Base-by-base conservation (phyloP, 495 filamentous ascomycete species). In the Extremus antarcticus region DNA sequence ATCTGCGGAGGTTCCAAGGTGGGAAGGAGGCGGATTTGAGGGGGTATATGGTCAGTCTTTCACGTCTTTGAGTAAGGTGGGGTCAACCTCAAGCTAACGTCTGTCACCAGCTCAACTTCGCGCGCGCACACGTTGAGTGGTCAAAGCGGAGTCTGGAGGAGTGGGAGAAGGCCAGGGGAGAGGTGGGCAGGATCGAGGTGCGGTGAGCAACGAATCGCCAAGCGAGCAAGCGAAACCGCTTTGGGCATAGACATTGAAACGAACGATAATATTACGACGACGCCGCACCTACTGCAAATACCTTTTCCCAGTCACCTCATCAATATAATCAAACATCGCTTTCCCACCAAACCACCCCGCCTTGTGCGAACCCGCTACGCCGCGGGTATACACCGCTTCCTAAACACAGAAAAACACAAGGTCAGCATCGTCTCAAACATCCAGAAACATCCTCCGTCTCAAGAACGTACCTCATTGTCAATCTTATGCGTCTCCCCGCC, bases 91-190 rank as follows among this genome's bases (percentile, higher is more conserved):
- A n/a, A n/a, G n/a, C n/a, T n/a, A n/a, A n/a, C n/a, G n/a, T n/a
- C n/a, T n/a, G n/a, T n/a, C n/a, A n/a, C n/a, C 29, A 97, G 91
- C 78, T 95, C 59, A 86, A 89, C 45, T 98, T 95, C 65, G 92
- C 92, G 11, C 85, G 82, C 64, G 90, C 85, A 67, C 92, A 98
- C 66, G 84, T 98, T 54, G 89, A 97, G 68, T 98, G 92, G 92
- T 94, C 92, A n/a, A 89, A 84, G 68, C 92, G 92, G 73, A 96
- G 90, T 63, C 82, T 92, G 62, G 90, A 94, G 64, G 88, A 88
- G 2, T 98, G 92, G 92, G 88, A 90, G 62, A 90, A 97, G 67
- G 92, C 92, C 2, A 88, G 81, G 63, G 84, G 82, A n/a, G 92
- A 97, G 65, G 85, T 95, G 49, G 81, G 84, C 53, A 95, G 94